Evolutionary conservation across 768 basidiomycete genomes (phyloP).

Genomic region (Lentinula sp.): DNA sequence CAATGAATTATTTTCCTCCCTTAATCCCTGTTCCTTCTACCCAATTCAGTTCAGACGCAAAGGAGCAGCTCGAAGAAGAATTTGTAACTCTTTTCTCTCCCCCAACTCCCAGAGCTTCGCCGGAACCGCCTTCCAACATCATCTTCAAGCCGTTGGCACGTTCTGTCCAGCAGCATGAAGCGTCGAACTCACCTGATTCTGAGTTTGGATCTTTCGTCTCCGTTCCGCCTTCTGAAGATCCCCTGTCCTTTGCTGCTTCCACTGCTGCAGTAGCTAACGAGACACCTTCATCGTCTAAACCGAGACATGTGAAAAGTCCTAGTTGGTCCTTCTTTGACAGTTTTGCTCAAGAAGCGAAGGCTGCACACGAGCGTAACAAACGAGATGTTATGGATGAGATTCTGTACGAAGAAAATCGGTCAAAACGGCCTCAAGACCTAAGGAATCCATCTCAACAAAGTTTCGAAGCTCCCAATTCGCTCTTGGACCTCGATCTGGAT

Average conservation of each 20-base stretch:
- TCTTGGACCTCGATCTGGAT: slow-evolving; percentile 30
- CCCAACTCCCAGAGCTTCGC: slow-evolving; percentile 30
- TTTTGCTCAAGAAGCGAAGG: slow-evolving; percentile 53
- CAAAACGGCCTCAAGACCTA: slow-evolving; percentile 43
- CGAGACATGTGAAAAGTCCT: slow-evolving; percentile 13
- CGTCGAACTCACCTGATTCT: slow-evolving; percentile 28
- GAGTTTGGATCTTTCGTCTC: slow-evolving; percentile 63
- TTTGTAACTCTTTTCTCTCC: slow-evolving; percentile 39
- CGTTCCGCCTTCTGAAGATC: slow-evolving; percentile 48
- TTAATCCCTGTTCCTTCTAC: not conserved
- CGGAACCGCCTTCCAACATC: slow-evolving; percentile 11
- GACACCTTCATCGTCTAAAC: not conserved
- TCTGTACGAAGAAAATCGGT: slow-evolving; percentile 60
- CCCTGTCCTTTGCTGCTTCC: slow-evolving; percentile 22
- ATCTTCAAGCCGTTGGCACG: not conserved
- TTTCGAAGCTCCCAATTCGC: slow-evolving; percentile 12
- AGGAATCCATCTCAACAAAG: not conserved
- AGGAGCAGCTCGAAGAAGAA: slow-evolving; percentile 28
- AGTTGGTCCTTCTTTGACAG: slow-evolving; percentile 53
- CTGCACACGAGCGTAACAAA: slow-evolving; percentile 44
- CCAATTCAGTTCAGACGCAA: slow-evolving; percentile 6
- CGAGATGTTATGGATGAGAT: slow-evolving; percentile 58
- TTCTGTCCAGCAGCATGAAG: slow-evolving; percentile 8
- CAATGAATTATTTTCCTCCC: slow-evolving; percentile 5
- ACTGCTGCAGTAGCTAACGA: not conserved